Evolutionary conservation across 441 rosid genomes (phyloP).

Genomic region (Adansonia rubrostipa): DNA sequence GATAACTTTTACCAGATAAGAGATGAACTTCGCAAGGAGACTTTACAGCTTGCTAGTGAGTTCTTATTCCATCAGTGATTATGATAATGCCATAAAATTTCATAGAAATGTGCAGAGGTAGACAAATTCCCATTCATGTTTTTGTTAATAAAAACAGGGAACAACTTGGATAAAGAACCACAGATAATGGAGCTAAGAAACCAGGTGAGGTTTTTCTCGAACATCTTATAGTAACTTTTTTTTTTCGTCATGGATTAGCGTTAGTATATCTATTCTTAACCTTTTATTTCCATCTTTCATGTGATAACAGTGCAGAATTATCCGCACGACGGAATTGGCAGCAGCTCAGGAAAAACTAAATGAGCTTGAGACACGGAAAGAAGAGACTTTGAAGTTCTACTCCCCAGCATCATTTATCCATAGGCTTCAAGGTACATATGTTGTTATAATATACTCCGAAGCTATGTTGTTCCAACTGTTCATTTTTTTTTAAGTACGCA

Average conservation of each 20-base stretch:
- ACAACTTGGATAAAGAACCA: conserved; percentile 85
- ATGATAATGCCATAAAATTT: background rate
- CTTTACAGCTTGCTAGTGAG: conserved; percentile 92
- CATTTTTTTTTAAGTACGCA: no score
- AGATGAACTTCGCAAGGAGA: conserved; percentile 87
- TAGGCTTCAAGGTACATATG: conserved; percentile 69
- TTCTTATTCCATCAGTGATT: conserved; percentile 12
- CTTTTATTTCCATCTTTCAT: background rate
- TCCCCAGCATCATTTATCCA: conserved; percentile 70
- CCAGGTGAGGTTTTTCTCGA: conserved; percentile 56
- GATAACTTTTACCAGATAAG: conserved; percentile 56
- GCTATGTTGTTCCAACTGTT: no score
- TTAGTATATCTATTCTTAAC: background rate
- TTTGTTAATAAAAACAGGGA: conserved; percentile 49
- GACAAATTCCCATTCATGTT: background rate
- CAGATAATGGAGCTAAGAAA: conserved; percentile 83
- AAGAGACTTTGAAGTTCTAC: conserved; percentile 65
- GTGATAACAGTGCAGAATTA: conserved; percentile 73
- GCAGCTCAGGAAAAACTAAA: conserved; percentile 80
- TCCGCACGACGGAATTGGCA: conserved; percentile 91
- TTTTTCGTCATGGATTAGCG: background rate
- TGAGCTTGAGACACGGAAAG: conserved; percentile 79
- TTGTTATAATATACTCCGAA: no score
- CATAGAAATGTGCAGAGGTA: background rate
- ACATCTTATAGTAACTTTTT: background rate